Evolutionary conservation across 768 basidiomycete genomes (phyloP), one percentile per base, ranked within the genome.

Genomic region (Termitomyces eurrhizus): DNA sequence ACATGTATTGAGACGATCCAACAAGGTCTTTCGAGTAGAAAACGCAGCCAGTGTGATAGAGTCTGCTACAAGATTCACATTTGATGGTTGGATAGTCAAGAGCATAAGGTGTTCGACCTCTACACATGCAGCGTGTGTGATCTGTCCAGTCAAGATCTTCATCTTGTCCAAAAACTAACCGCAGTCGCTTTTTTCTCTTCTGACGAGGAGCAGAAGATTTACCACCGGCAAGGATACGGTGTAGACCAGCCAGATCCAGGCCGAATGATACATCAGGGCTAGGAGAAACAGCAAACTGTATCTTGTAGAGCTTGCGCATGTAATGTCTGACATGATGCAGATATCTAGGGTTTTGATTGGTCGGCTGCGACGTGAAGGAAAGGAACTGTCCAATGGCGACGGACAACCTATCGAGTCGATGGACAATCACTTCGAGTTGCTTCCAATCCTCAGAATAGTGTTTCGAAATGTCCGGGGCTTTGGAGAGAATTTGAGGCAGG

Each of bases 241-340:
- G 92, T 51, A 94, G 72, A 9, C 89, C 88, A 42, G 92, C 90
- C 24, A 93, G 81, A 70, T 93, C 90, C 32, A 94, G 77, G 16
- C 92, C 92, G 65, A 86, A 93, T 2, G 90, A 92, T 2, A 90
- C 83, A 52, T 92, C 90, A 1, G 86, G 88, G 61, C 84, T 89
- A 2, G 90, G 89, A 0, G 89, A 89, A 11, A 94, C 88, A n/a
- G 88, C 87, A 68, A 94, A 93, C 73, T 93, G 92, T 56, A 94
- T 90, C 75, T 87, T 89, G 78, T 87, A 93, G 16, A 93, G 76
- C 74, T 94, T 94, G 65, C 92, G 87, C 90, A 94, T 92, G 70
- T 88, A 93, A 71, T 94, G 92, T 36, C 92, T 85, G 13, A 93
- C 90, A 71, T 92, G 92, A 16, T 87, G 82, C 44, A 93, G 86